A percentile compares a stretch with the other conserved stretches of the same genome.
Conservation (phyloP, 2,329 filamentous ascomycete species). For the Monilinia laxa region DNA sequence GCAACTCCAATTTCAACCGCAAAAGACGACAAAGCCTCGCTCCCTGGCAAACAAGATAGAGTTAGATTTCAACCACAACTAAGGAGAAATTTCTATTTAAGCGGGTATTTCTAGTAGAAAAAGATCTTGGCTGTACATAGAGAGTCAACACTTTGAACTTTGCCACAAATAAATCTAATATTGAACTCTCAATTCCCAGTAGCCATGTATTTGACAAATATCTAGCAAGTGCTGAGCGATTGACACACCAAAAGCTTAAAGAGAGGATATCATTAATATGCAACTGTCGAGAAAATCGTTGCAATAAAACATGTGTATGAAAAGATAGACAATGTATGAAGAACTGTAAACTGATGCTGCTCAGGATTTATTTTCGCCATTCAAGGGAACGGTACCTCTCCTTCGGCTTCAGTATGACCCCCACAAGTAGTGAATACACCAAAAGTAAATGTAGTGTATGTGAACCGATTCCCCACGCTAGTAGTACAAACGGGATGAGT, state of each 20-base stretch:
- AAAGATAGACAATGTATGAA: background rate
- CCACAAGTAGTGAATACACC: background rate
- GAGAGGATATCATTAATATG: too few relatives aligned
- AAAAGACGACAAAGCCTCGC: too few relatives aligned
- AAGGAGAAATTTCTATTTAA: background rate
- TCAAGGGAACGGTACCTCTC: background rate
- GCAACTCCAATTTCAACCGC: too few relatives aligned
- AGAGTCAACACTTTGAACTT: background rate
- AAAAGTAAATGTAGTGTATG: background rate
- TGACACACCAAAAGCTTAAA: background rate
- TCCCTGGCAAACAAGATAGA: background rate
- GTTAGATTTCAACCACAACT: too few relatives aligned
- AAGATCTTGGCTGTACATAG: background rate
- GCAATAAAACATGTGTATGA: too few relatives aligned
- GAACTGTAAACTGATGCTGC: background rate
- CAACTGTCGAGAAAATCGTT: background rate
- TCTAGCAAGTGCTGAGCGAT: background rate
- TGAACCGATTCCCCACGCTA: slow-evolving; percentile 5
- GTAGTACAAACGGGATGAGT: slow-evolving; percentile 4
- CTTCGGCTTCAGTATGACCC: background rate
- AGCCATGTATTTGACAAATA: background rate
- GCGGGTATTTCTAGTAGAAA: background rate
- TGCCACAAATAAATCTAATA: background rate
- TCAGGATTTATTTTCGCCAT: background rate
- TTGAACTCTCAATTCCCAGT: background rate